Evolutionary conservation across 75 land plant genomes (phyloP).

Genomic region (Ceratopteris richardii): DNA sequence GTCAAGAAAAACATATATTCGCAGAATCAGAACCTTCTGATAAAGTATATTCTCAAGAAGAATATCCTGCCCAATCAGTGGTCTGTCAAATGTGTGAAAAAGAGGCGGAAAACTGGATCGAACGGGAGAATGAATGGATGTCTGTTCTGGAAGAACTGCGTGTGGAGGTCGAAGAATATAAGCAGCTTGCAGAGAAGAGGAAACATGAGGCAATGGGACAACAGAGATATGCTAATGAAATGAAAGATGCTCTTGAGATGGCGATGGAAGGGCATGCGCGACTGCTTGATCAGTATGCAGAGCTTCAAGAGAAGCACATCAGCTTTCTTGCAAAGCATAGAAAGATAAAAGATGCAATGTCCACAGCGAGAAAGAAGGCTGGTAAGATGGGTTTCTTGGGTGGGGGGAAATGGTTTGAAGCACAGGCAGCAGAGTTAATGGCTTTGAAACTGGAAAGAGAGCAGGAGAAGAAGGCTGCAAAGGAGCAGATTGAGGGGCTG

Average conservation of each 20-base stretch:
- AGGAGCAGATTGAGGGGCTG: constrained; percentile 70
- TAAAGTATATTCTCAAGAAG: background rate
- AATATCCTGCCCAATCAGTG: background rate
- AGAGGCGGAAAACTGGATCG: constrained; percentile 48
- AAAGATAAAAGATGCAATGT: constrained; percentile 64
- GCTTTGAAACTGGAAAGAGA: constrained; percentile 73
- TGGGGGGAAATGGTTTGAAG: constrained; percentile 58
- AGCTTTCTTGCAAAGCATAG: constrained; percentile 63
- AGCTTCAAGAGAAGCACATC: constrained; percentile 83
- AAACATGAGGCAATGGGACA: constrained; percentile 55
- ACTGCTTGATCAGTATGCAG: constrained; percentile 84
- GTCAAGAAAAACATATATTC: background rate
- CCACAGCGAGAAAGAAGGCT: constrained; percentile 72
- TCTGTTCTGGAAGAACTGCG: constrained; percentile 62
- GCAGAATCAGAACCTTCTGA: background rate
- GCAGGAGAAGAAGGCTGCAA: constrained; percentile 55
- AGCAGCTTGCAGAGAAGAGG: constrained; percentile 39
- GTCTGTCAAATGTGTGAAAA: constrained; percentile 37
- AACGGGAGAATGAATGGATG: constrained; percentile 71
- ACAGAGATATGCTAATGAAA: constrained; percentile 63
- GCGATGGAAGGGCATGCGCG: constrained; percentile 91
- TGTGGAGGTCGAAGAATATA: constrained; percentile 48
- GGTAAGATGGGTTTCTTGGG: constrained; percentile 58
- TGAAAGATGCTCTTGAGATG: constrained; percentile 75
- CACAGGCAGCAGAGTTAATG: constrained; percentile 72